A percentile compares a stretch with the other conserved stretches of the same genome.
These are phyloP conservation scores for Monosporozyma siamensis DNA, from an alignment of 805 yeast species.

Conservation along the genomic window DNA sequence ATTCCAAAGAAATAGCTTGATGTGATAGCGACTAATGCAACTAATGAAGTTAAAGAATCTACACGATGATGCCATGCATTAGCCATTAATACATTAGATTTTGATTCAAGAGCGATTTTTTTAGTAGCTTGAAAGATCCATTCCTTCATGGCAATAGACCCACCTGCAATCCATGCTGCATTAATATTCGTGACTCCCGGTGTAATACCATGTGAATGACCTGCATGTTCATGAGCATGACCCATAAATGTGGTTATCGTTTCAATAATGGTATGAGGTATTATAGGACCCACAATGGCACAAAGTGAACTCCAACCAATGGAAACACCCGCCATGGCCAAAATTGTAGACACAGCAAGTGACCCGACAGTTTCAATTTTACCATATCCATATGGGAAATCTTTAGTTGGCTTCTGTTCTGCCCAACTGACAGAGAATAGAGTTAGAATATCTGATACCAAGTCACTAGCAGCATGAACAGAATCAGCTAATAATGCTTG, in stretches of 20 bases:
- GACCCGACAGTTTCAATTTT: conserved; percentile 91
- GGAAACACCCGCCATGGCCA: conserved; percentile 79
- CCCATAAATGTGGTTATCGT: conserved; percentile 29
- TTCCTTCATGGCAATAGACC: conserved; percentile 79
- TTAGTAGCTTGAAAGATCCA: conserved; percentile 78
- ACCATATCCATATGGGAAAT: conserved; percentile 84
- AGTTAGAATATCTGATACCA: conserved; percentile 83
- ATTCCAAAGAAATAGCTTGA: conserved; percentile 72
- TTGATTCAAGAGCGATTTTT: conserved; percentile 64
- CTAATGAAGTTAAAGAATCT: conserved; percentile 84
- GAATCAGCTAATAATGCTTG: conserved; percentile 93
- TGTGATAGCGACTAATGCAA: conserved; percentile 80
- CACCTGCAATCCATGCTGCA: conserved; percentile 95
- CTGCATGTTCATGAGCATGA: conserved; percentile 30
- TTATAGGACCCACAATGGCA: conserved; percentile 53
- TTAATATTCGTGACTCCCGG: conserved; percentile 56
- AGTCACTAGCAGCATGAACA: conserved; percentile 83
- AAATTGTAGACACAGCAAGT: conserved; percentile 71
- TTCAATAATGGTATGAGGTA: conserved; percentile 56
- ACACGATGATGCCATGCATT: conserved; percentile 99
- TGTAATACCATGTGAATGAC: conserved; percentile 27
- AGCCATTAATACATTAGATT: conserved; percentile 85
- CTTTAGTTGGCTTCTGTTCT: conserved; percentile 43
- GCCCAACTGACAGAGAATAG: conserved; percentile 80
- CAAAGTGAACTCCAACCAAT: conserved; percentile 81